Evolutionary conservation across 1,139 yeast species (phyloP).

Genomic region (Saccharomycopsis phalli): DNA sequence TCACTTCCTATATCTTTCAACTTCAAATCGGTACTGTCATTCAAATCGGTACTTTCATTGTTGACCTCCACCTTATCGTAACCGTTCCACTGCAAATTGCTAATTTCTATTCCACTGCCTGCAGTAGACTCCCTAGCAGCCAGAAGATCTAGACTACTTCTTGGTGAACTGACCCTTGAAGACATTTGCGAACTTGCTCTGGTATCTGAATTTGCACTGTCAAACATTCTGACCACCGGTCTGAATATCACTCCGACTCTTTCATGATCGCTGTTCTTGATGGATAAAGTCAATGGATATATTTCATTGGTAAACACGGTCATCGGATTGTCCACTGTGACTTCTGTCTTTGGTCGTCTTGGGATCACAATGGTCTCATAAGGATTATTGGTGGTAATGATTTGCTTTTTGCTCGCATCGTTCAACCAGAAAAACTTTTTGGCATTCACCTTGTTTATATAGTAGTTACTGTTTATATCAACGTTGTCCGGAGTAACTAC

Average conservation of each 20-base stretch:
- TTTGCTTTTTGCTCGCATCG: background rate
- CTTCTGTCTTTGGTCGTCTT: constrained; percentile 16
- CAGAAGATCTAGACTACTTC: constrained; percentile 15
- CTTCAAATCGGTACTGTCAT: constrained; percentile 17
- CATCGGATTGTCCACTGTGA: constrained; percentile 14
- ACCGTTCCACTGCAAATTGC: constrained; percentile 14
- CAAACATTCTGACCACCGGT: constrained; percentile 11
- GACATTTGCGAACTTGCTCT: constrained; percentile 14
- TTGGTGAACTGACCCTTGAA: constrained; percentile 11
- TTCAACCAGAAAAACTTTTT: constrained; percentile 15
- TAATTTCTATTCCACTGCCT: background rate
- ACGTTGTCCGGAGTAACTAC: constrained; percentile 4
- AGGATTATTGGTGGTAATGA: constrained; percentile 13
- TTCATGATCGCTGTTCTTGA: constrained; percentile 16
- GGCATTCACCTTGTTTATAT: constrained; percentile 9
- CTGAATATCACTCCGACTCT: constrained; percentile 17
- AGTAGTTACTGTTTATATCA: constrained; percentile 5
- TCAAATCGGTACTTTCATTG: background rate
- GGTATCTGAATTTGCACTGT: background rate
- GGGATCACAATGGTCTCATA: constrained; percentile 16
- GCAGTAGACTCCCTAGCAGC: background rate
- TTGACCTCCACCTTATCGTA: constrained; percentile 1
- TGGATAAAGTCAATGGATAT: constrained; percentile 11
- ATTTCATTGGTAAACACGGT: constrained; percentile 16
- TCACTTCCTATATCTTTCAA: constrained; percentile 21